phyloP scores from a whole-genome alignment of 345 rosid genomes.

The Euphorbia peplus region DNA sequence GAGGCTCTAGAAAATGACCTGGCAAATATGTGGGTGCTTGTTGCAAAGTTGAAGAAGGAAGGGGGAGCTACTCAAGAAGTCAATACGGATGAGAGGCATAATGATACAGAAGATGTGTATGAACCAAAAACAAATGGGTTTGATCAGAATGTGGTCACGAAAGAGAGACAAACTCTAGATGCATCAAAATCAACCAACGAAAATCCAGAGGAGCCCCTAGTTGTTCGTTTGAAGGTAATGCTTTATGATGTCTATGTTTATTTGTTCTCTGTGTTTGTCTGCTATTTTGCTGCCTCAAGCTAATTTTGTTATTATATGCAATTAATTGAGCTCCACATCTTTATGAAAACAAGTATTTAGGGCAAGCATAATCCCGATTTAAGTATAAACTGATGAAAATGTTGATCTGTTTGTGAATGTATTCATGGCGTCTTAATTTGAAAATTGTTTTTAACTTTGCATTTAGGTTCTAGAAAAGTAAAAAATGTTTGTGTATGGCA shows the following conservation, averaged over 20 bases:
- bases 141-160: conserved; percentile 35
- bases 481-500: no score
- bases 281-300: not conserved
- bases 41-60: conserved; percentile 91
- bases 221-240: conserved; percentile 83
- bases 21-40: conserved; percentile 99
- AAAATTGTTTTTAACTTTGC: not conserved
- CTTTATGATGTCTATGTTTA: not conserved
- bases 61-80: conserved; percentile 51
- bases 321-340: not conserved
- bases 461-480: not conserved
- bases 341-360: not conserved
- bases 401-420: not conserved
- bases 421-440: not conserved
- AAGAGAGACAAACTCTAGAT: conserved; percentile 52
- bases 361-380: not conserved
- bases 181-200: conserved; percentile 51
- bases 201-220: conserved; percentile 79
- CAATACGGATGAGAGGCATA: conserved; percentile 41
- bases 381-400: not conserved
- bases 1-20: conserved; percentile 91
- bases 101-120: conserved; percentile 30
- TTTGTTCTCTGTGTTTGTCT: not conserved
- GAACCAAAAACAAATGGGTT: conserved; percentile 40
- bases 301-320: not conserved